These are phyloP conservation scores for Chaetomidium leptoderma DNA, from an alignment of 495 filamentous ascomycete genomes.

Conservation along the genomic window DNA sequence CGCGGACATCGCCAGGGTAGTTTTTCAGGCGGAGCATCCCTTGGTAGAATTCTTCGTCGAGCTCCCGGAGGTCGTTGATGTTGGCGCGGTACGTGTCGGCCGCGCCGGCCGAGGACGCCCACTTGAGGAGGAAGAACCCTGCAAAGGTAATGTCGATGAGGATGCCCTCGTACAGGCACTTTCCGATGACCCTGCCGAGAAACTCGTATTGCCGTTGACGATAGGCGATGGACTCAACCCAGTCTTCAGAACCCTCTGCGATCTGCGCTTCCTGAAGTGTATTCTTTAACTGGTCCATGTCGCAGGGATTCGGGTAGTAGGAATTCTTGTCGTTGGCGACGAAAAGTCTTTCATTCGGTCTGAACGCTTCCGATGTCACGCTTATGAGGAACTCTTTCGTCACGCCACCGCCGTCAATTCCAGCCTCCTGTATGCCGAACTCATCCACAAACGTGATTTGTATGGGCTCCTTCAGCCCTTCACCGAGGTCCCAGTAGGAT, in stretches of 20 bases:
- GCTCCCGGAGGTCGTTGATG: conserved; percentile 86
- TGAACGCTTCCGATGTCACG: conserved; percentile 82
- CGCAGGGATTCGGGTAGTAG: conserved; percentile 82
- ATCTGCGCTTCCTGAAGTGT: conserved; percentile 51
- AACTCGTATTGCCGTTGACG: conserved; percentile 83
- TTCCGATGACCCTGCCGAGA: conserved; percentile 84
- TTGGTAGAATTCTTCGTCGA: conserved; percentile 91
- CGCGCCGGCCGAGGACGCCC: conserved; percentile 69
- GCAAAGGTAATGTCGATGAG: conserved; percentile 92
- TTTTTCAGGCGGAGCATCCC: conserved; percentile 87
- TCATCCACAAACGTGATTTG: conserved; percentile 95
- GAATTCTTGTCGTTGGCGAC: conserved; percentile 83
- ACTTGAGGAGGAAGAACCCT: conserved; percentile 93
- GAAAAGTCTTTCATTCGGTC: conserved; percentile 52
- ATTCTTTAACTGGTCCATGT: conserved; percentile 68
- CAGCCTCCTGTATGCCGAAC: conserved; percentile 81
- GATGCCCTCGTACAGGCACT: conserved; percentile 97
- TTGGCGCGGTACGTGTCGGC: conserved; percentile 73
- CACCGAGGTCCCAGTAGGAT: conserved; percentile 76
- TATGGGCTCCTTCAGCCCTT: conserved; percentile 90
- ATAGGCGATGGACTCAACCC: conserved; percentile 54
- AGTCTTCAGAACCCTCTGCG: conserved; percentile 47
- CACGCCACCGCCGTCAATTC: conserved; percentile 95
- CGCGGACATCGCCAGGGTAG: conserved; percentile 74
- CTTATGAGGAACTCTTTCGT: conserved; percentile 97